phyloP scores from a whole-genome alignment of 2,329 filamentous ascomycete genomes.

The Hypoxylon rubiginosum region DNA sequence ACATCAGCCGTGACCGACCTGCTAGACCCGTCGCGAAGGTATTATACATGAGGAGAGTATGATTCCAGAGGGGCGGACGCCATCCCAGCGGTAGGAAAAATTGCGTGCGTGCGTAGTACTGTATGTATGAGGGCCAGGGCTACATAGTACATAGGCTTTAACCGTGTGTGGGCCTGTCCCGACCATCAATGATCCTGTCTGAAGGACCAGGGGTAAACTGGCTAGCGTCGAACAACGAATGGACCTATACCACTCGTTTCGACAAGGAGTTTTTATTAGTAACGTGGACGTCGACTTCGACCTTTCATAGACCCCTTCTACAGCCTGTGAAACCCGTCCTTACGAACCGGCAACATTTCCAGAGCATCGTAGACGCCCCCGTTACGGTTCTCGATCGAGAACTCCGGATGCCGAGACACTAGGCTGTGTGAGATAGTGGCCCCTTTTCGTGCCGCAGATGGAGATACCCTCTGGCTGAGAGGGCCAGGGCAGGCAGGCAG shows the following conservation, averaged over 20 bases:
- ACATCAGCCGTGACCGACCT: constrained; percentile 35
- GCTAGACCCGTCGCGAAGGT: constrained; percentile 37
- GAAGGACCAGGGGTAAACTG: constrained; percentile 39
- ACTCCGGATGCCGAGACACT: constrained; percentile 16
- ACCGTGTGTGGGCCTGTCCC: constrained; percentile 41
- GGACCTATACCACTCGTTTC: constrained; percentile 31
- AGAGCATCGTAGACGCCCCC: constrained; percentile 17
- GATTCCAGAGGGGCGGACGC: constrained; percentile 46
- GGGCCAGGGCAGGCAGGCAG: constrained; percentile 5
- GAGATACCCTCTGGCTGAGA: constrained; percentile 21
- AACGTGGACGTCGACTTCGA: constrained; percentile 35
- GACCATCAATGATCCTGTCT: constrained; percentile 38
- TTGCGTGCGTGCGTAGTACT: constrained; percentile 47
- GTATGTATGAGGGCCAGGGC: constrained; percentile 34
- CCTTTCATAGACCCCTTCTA: constrained; percentile 20
- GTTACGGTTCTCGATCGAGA: constrained; percentile 22
- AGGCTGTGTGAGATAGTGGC: constrained; percentile 19
- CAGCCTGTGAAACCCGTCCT: constrained; percentile 13
- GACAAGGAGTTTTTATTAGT: constrained; percentile 38
- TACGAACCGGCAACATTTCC: constrained; percentile 19
- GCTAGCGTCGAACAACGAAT: constrained; percentile 43
- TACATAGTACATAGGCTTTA: constrained; percentile 39
- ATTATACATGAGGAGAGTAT: constrained; percentile 35
- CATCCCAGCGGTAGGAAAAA: constrained; percentile 48
- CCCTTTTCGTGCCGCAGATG: constrained; percentile 23